These are phyloP conservation scores for Yarrowia phangngaensis DNA, from an alignment of 805 yeast genomes.

Conservation along the genomic window DNA sequence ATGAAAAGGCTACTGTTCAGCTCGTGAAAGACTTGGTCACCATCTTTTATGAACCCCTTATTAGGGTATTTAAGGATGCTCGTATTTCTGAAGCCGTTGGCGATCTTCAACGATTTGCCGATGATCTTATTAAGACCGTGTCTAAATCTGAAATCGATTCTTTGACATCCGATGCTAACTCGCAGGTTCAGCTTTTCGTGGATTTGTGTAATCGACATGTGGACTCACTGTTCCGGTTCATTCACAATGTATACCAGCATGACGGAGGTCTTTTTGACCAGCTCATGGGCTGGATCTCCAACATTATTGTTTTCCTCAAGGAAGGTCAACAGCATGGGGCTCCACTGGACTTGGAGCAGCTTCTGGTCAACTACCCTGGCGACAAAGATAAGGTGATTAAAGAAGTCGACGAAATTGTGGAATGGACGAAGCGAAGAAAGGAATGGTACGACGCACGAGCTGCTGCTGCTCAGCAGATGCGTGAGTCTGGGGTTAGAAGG, in stretches of 20 bases:
- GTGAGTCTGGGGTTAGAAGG: slow-evolving; percentile 2
- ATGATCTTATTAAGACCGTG: slow-evolving; percentile 58
- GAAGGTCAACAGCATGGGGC: slow-evolving; percentile 48
- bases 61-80: slow-evolving; percentile 62
- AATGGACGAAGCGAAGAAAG: slow-evolving; percentile 33
- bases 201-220: slow-evolving; percentile 67
- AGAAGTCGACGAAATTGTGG: slow-evolving; percentile 45
- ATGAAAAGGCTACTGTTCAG: slow-evolving; percentile 74
- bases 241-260: slow-evolving; percentile 75
- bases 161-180: slow-evolving; percentile 51
- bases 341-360: slow-evolving; percentile 46
- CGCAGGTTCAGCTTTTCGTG: slow-evolving; percentile 65
- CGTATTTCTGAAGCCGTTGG: slow-evolving; percentile 61
- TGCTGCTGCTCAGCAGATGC: slow-evolving; percentile 5
- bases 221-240: slow-evolving; percentile 64
- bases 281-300: slow-evolving; percentile 69
- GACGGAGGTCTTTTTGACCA: slow-evolving; percentile 73
- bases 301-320: slow-evolving; percentile 59
- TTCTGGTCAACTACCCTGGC: slow-evolving; percentile 38
- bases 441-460: slow-evolving; percentile 26
- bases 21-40: slow-evolving; percentile 70
- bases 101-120: slow-evolving; percentile 60
- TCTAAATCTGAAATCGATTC: slow-evolving; percentile 51
- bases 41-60: slow-evolving; percentile 69
- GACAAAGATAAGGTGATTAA: slow-evolving; percentile 39